Conservation (phyloP, 495 filamentous ascomycete species). For the Corynascus novoguineensis region DNA sequence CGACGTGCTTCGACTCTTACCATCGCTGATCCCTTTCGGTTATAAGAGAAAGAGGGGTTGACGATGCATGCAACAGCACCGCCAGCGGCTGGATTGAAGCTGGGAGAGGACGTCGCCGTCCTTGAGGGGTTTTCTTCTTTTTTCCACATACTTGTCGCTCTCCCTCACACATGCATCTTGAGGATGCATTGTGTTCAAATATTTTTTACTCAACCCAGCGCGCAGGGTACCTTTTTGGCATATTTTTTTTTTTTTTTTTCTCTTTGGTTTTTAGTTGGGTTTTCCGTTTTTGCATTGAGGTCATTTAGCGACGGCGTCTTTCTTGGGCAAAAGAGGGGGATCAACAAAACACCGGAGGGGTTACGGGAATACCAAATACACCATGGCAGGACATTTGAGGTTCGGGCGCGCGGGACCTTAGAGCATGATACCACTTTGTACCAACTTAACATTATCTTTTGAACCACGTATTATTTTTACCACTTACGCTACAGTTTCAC, state of each 20-base stretch:
- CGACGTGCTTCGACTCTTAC: constrained; percentile 13
- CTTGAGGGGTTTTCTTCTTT: neutral
- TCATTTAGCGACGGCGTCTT: constrained; percentile 10
- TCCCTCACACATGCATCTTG: neutral
- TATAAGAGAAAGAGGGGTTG: neutral
- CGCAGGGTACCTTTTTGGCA: neutral
- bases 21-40: constrained; percentile 5
- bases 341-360: neutral
- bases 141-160: neutral
- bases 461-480: no score
- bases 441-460: no score
- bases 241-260: neutral
- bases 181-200: neutral
- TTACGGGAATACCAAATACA: neutral
- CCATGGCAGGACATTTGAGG: neutral
- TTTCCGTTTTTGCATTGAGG: neutral
- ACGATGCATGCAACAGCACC: constrained; percentile 1
- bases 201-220: neutral
- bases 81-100: neutral
- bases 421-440: no score
- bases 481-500: no score
- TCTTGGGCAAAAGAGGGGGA: neutral
- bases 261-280: neutral
- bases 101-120: neutral
- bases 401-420: no score